These are phyloP conservation scores for Collybia nuda DNA, from an alignment of 768 basidiomycete genomes.

Conservation along the genomic window DNA sequence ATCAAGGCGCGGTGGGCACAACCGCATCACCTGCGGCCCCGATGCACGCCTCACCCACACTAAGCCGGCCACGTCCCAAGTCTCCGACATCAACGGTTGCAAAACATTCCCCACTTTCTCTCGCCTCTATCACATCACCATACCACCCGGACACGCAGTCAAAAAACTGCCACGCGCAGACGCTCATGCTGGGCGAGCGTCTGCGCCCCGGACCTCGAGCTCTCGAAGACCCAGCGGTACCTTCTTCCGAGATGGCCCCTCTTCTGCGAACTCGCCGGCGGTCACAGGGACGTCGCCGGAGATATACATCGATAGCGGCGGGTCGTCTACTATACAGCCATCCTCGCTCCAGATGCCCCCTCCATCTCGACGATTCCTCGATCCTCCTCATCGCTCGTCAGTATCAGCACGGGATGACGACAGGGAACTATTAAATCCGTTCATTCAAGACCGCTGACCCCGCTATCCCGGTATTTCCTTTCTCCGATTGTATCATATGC, in stretches of 20 bases:
- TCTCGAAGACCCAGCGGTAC: conserved; percentile 41
- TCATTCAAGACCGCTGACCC: conserved; percentile 21
- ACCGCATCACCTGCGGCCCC: conserved; percentile 21
- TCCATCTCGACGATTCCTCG: conserved; percentile 33
- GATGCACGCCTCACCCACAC: conserved; percentile 17
- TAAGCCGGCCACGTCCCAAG: conserved; percentile 16
- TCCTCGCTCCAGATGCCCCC: conserved; percentile 31
- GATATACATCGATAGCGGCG: conserved; percentile 22
- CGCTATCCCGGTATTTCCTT: background rate
- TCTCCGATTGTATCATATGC: conserved; percentile 5
- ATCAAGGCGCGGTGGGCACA: conserved; percentile 9
- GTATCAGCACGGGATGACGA: conserved; percentile 32
- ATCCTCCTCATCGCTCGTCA: conserved; percentile 23
- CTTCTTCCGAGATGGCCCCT: conserved; percentile 22
- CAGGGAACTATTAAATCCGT: conserved; percentile 27
- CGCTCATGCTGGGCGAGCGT: conserved; percentile 75
- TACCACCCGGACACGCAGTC: conserved; percentile 41
- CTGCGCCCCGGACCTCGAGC: conserved; percentile 56
- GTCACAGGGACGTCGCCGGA: conserved; percentile 19
- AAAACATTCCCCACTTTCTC: conserved; percentile 35
- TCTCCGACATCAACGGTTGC: conserved; percentile 21
- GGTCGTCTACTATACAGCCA: conserved; percentile 23
- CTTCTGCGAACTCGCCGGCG: conserved; percentile 8
- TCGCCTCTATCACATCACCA: conserved; percentile 41
- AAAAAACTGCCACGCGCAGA: conserved; percentile 85